These are phyloP conservation scores for Fusarium devonianum DNA, from an alignment of 2,329 filamentous ascomycete species.

Conservation along the genomic window DNA sequence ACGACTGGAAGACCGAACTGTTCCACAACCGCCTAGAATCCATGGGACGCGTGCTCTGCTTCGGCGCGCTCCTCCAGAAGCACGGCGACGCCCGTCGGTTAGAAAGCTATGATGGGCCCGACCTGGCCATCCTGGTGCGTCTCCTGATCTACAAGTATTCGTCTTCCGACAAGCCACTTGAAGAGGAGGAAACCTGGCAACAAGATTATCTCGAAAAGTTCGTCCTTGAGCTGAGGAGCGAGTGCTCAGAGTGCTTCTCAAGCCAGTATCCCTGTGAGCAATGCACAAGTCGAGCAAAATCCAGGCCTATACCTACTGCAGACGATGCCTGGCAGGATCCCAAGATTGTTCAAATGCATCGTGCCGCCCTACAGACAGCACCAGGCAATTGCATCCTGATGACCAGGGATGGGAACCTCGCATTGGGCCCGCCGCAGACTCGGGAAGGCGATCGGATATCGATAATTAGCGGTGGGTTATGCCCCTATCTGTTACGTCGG, in stretches of 20 bases:
- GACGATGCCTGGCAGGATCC: slow-evolving; percentile 5
- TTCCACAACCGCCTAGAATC: background rate
- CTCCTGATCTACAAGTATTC: slow-evolving; percentile 1
- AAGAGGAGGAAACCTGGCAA: background rate
- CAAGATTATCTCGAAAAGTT: slow-evolving; percentile 7
- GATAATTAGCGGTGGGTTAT: slow-evolving; percentile 29
- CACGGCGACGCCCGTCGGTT: slow-evolving; percentile 1
- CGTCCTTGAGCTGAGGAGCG: slow-evolving; percentile 2
- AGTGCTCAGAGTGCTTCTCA: slow-evolving; percentile 7
- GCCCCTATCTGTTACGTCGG: slow-evolving; percentile 24
- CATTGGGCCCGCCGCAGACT: slow-evolving; percentile 19
- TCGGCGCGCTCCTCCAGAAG: slow-evolving; percentile 16
- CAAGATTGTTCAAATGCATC: background rate
- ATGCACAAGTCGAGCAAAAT: background rate
- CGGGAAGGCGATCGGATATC: slow-evolving; percentile 15
- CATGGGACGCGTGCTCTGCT: slow-evolving; percentile 23
- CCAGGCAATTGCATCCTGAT: slow-evolving; percentile 23
- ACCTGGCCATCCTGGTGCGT: slow-evolving; percentile 19
- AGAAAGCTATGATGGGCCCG: slow-evolving; percentile 10
- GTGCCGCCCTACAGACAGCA: slow-evolving; percentile 14
- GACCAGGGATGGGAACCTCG: slow-evolving; percentile 13
- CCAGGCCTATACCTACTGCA: slow-evolving; percentile 1
- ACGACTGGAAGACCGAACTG: slow-evolving; percentile 9
- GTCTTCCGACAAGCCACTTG: background rate
- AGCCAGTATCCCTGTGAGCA: slow-evolving; percentile 2